Evolutionary conservation across 1,284 basidiomycete species (phyloP).

Genomic region (Puccinia hordei): DNA sequence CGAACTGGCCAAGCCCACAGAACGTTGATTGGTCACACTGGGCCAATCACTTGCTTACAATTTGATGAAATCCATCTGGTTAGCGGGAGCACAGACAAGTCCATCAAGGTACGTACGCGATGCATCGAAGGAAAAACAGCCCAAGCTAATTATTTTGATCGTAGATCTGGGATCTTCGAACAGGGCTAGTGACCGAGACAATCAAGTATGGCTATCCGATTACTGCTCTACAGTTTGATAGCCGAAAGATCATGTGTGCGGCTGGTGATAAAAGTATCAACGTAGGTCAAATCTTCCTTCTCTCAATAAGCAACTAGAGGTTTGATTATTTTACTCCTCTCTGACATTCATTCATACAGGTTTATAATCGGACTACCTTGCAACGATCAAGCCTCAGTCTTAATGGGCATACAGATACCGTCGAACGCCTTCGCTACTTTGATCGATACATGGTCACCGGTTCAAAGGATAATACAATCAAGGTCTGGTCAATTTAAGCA

Average conservation of each 20-base stretch:
- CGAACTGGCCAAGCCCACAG: slow-evolving; percentile 95
- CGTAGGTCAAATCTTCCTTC: slow-evolving; percentile 64
- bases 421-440: slow-evolving; percentile 90
- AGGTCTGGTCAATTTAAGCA: slow-evolving; percentile 85
- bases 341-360: slow-evolving; percentile 62
- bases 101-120: slow-evolving; percentile 70
- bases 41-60: slow-evolving; percentile 88
- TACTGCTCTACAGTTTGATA: slow-evolving; percentile 88
- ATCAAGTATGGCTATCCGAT: slow-evolving; percentile 88
- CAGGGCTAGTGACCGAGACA: slow-evolving; percentile 82
- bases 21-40: slow-evolving; percentile 89
- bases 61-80: slow-evolving; percentile 95
- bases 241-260: slow-evolving; percentile 88
- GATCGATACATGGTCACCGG: slow-evolving; percentile 92
- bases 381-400: slow-evolving; percentile 79
- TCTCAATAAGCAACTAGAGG: neutral
- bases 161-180: slow-evolving; percentile 82
- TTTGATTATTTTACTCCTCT: neutral
- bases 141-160: slow-evolving; percentile 46
- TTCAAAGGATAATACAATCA: slow-evolving; percentile 81
- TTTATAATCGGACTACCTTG: slow-evolving; percentile 92
- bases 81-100: slow-evolving; percentile 89
- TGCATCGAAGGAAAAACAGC: neutral
- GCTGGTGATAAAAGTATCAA: slow-evolving; percentile 72
- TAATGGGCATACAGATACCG: slow-evolving; percentile 88